Conservation (phyloP, 768 basidiomycete genomes). For the Phanerochaete carnosa region DNA sequence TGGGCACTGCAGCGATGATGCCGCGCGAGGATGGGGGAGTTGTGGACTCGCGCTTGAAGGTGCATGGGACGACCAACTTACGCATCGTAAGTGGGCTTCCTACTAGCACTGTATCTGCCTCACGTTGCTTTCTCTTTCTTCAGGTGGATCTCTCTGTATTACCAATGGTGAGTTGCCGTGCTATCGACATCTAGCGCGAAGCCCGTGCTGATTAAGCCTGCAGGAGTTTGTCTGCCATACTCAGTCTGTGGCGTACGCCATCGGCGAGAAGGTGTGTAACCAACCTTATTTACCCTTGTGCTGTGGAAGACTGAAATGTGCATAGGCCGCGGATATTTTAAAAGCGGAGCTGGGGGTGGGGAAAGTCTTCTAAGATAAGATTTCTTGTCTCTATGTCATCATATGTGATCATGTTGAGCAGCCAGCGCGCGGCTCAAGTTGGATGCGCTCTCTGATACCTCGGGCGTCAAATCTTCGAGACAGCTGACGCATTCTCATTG, state of each 20-base stretch:
- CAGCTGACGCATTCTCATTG: too few species aligned
- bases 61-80: conserved; percentile 5
- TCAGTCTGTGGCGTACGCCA: conserved; percentile 3
- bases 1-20: conserved; percentile 32
- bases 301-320: not conserved
- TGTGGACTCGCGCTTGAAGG: conserved; percentile 5
- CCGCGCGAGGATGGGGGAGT: not conserved
- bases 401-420: too few species aligned
- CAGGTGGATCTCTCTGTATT: not conserved
- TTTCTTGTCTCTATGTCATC: too few species aligned
- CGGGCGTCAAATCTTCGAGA: too few species aligned
- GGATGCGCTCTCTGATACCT: too few species aligned
- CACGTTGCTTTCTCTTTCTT: not conserved
- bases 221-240: not conserved
- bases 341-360: not conserved
- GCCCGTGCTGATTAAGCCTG: not conserved
- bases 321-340: not conserved
- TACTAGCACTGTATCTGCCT: not conserved
- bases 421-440: too few species aligned
- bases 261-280: conserved; percentile 2
- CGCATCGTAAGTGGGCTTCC: not conserved
- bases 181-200: not conserved
- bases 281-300: not conserved
- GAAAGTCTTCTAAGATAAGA: not conserved
- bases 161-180: not conserved